Evolutionary conservation across 2,329 filamentous ascomycete species (phyloP), one percentile per base, ranked within the genome.

Genomic region (Neoascochyta sp.): DNA sequence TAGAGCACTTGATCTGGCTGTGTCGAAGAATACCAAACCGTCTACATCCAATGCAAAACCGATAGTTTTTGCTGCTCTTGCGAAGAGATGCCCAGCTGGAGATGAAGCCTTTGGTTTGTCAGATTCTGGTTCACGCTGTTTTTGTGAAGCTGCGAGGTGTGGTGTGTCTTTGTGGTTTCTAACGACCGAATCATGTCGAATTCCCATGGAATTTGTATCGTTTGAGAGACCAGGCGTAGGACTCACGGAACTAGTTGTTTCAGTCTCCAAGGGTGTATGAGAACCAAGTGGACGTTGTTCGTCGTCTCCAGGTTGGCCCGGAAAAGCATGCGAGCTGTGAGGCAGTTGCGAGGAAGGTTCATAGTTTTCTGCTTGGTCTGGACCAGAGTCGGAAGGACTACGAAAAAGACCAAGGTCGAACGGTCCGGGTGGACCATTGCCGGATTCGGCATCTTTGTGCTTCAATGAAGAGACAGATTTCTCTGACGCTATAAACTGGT

Each of bases 21-120:
- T 19, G 19, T 41, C 38, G 20, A 37, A 41, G 27, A 41, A 41
- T 1, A 25, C 18, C 8, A 41, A 21, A 5, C 38, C 33, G 12
- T 41, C 34, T 9, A 37, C 17, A 14, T 34, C 14, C 34, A 41
- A 34, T 9, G 38, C 38, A 27, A 25, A 14, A 17, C 34, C 38
- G 17, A 37, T 28, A n/a, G 22, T 28, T 5, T 37, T 25, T 11
- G 38, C 38, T 13, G 34, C 33, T 24, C 14, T 34, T 8, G 15
- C 9, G 19, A 41, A 37, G 7, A 41, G 27, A n/a, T 28, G 19
- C 12, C 14, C 16, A 15, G 34, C 28, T n/a, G 30, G 38, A 22
- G 11, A 16, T 13, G 27, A 17, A 16, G 14, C 7, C 11, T 26
- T 7, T 15, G 13, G 12, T 22, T 5, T 22, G 12, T 9, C 20